A percentile compares a stretch with the other conserved stretches of the same genome.
These are phyloP conservation scores for Ustilago nuda DNA, from an alignment of 1,284 basidiomycete genomes.

Conservation along the genomic window DNA sequence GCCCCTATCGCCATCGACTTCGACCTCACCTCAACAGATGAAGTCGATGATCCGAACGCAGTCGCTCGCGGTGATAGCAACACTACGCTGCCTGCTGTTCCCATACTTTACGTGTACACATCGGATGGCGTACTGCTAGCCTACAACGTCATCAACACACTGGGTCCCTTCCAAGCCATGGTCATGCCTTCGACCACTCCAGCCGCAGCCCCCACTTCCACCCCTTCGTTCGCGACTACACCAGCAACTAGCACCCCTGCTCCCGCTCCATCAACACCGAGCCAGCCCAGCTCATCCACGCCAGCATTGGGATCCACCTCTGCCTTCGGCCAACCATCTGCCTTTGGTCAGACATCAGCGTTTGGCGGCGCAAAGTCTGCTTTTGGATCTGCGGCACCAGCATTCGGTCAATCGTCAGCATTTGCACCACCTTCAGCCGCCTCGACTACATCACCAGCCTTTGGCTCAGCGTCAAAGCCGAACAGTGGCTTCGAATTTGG, in stretches of 20 bases:
- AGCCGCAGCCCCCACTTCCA: constrained; percentile 5
- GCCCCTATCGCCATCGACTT: constrained; percentile 77
- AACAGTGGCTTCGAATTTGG: constrained; percentile 48
- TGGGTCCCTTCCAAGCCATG: constrained; percentile 71
- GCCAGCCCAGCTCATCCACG: constrained; percentile 14
- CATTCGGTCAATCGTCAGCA: constrained; percentile 50
- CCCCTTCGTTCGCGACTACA: constrained; percentile 12
- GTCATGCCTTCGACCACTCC: constrained; percentile 20
- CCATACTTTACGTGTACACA: constrained; percentile 80
- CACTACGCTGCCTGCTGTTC: constrained; percentile 72
- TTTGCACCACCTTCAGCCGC: constrained; percentile 22
- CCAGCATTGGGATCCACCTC: constrained; percentile 32
- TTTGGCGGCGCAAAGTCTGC: constrained; percentile 42
- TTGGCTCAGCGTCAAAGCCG: constrained; percentile 37
- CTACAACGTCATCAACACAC: constrained; percentile 79
- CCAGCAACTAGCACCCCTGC: constrained; percentile 12
- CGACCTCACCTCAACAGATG: constrained; percentile 76
- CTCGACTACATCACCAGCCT: constrained; percentile 28
- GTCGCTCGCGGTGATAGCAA: constrained; percentile 71
- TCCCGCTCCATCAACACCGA: constrained; percentile 14
- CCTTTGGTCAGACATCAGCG: constrained; percentile 33
- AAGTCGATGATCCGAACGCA: constrained; percentile 74
- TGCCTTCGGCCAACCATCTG: constrained; percentile 40
- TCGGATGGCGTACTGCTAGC: constrained; percentile 83
- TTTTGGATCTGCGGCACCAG: constrained; percentile 45